Conservation (phyloP, 768 basidiomycete genomes). For the Hydnomerulius pinastri region DNA sequence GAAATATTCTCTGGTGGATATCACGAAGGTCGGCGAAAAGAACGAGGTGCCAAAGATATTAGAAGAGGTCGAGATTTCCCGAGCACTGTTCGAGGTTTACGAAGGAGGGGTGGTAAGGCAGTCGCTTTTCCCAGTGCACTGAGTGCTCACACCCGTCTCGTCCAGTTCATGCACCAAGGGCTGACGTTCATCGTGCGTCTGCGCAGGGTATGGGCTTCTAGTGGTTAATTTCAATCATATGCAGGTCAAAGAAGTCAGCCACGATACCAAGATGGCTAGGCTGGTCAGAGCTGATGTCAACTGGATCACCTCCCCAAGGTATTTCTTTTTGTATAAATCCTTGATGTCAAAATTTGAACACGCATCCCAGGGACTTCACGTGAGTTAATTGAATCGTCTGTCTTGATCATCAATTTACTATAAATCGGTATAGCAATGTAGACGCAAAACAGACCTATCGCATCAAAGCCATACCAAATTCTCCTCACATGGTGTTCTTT, state of each 20-base stretch:
- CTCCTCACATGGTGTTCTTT: conserved; percentile 62
- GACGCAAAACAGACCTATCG: conserved; percentile 77
- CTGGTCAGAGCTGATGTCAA: conserved; percentile 76
- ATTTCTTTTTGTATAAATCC: conserved; percentile 4
- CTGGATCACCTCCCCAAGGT: conserved; percentile 79
- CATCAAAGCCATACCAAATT: conserved; percentile 62
- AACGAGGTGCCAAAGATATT: conserved; percentile 45
- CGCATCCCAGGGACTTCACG: conserved; percentile 67
- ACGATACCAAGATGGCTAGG: conserved; percentile 73
- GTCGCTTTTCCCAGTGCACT: not conserved
- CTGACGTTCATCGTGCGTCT: conserved; percentile 68
- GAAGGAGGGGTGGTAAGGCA: conserved; percentile 78
- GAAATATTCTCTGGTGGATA: conserved; percentile 72
- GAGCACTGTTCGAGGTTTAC: conserved; percentile 86
- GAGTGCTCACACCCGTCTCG: conserved; percentile 4
- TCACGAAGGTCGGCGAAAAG: conserved; percentile 42
- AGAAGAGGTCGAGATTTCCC: conserved; percentile 82
- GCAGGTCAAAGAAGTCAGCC: conserved; percentile 80
- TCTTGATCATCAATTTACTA: not conserved
- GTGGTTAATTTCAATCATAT: conserved; percentile 2
- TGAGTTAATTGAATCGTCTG: conserved; percentile 33
- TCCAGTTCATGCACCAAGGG: conserved; percentile 87
- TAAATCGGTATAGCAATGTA: conserved; percentile 53
- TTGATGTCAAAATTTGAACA: not conserved
- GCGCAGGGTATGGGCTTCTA: too few relatives aligned